A percentile compares a stretch with the other conserved stretches of the same genome.
These are phyloP conservation scores for Polysphondylium violaceum DNA, from an alignment of 78 protist genomes.

Conservation along the genomic window DNA sequence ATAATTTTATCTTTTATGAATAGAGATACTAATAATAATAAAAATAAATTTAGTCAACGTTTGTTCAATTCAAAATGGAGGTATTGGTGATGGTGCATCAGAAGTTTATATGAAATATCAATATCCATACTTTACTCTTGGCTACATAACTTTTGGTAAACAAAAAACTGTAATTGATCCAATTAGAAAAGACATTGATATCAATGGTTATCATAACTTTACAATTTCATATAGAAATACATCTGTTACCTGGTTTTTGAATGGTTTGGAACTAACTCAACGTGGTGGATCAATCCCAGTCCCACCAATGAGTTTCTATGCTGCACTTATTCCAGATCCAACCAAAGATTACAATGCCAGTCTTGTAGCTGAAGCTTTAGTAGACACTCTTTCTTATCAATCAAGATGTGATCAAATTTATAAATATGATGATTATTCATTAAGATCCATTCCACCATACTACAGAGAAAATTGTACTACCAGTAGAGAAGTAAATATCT, in stretches of 20 bases:
- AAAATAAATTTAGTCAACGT: constrained; percentile 13
- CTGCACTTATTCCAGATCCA: too few species aligned
- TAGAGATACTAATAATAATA: background rate
- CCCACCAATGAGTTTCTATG: constrained; percentile 29
- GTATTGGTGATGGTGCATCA: background rate
- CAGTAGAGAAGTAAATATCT: constrained; percentile 10
- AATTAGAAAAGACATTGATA: constrained; percentile 2
- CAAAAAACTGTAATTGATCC: background rate
- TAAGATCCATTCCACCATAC: constrained; percentile 9
- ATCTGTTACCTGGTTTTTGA: constrained; percentile 7
- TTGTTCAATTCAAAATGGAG: background rate
- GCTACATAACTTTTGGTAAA: constrained; percentile 11
- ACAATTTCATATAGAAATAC: background rate
- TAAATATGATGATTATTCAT: too few species aligned
- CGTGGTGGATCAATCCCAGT: constrained; percentile 4
- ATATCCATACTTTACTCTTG: background rate
- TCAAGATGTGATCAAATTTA: background rate
- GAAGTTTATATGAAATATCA: background rate
- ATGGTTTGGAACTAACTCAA: background rate
- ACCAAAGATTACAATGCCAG: background rate
- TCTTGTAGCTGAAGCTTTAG: background rate
- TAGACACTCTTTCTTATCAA: background rate
- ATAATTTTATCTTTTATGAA: too few species aligned
- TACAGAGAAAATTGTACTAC: constrained; percentile 33
- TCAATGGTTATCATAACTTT: constrained; percentile 1